These are phyloP conservation scores for Logfia minima DNA, from an alignment of 129 eudicot genomes.

Conservation along the genomic window DNA sequence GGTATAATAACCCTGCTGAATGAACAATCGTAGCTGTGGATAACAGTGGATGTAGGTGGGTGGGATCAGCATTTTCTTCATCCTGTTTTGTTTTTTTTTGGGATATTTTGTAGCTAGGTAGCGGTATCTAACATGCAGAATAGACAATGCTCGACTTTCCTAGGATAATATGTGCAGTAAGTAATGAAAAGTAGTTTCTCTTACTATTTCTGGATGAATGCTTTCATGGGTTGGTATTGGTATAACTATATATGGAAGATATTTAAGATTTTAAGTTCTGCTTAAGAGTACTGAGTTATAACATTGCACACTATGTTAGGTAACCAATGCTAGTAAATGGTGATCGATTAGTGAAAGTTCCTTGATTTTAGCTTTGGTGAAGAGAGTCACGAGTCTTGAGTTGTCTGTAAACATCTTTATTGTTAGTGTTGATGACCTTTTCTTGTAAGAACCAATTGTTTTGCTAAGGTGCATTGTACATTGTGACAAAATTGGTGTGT, in stretches of 20 bases:
- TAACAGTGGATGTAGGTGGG: neutral
- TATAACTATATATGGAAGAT: neutral
- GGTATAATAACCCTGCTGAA: conserved; percentile 50
- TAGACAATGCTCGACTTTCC: conserved; percentile 4
- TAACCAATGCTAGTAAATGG: neutral
- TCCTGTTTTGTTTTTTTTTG: conserved; percentile 1
- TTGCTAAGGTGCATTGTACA: neutral
- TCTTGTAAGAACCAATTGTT: neutral
- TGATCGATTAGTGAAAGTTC: neutral
- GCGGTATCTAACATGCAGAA: conserved; percentile 28
- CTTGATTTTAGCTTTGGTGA: neutral
- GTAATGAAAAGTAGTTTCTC: conserved; percentile 13
- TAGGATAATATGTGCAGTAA: conserved; percentile 25
- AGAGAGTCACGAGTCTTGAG: neutral
- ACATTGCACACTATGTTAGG: neutral
- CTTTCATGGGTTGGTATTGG: neutral
- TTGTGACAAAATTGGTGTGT: neutral
- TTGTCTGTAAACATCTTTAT: too few species aligned
- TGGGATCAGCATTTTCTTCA: conserved; percentile 15
- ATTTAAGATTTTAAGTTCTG: neutral
- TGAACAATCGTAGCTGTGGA: conserved; percentile 20
- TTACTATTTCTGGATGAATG: conserved; percentile 23
- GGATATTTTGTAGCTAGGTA: conserved; percentile 35
- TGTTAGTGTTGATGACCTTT: neutral
- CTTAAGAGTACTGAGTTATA: conserved; percentile 9